These are phyloP conservation scores for Allantophomopsis cytisporea DNA, from an alignment of 2,329 filamentous ascomycete species.

Conservation along the genomic window DNA sequence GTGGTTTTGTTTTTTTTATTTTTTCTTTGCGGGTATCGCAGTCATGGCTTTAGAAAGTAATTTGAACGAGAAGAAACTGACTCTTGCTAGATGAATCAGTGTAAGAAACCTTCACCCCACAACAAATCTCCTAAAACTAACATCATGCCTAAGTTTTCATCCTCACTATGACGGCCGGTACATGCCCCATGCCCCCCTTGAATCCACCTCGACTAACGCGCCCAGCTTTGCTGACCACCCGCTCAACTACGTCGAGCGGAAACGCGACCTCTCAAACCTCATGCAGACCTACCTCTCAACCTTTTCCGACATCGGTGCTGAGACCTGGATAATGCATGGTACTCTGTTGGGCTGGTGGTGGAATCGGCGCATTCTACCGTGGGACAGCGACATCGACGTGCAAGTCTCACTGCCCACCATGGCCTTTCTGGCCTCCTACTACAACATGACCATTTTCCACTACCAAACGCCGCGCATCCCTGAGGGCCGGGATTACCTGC, in stretches of 20 bases:
- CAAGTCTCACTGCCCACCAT: conserved; percentile 37
- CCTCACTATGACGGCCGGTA: conserved; percentile 23
- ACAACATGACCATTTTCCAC: conserved; percentile 24
- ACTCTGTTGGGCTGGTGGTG: conserved; percentile 84
- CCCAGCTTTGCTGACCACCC: conserved; percentile 21
- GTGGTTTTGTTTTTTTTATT: too few species aligned
- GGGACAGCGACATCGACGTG: conserved; percentile 68
- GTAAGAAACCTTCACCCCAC: conserved; percentile 3
- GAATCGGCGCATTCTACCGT: conserved; percentile 63
- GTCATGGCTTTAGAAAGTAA: neutral
- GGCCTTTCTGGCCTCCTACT: conserved; percentile 35
- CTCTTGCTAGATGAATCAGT: conserved; percentile 7
- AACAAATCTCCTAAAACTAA: too few species aligned
- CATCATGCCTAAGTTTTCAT: conserved; percentile 16
- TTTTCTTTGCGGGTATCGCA: too few species aligned
- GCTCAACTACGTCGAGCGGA: conserved; percentile 26
- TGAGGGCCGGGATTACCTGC: conserved; percentile 42
- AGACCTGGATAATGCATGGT: conserved; percentile 55
- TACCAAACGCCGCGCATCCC: conserved; percentile 17
- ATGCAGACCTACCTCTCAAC: conserved; percentile 62
- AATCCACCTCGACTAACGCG: too few species aligned
- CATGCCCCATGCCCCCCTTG: too few species aligned
- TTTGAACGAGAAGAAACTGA: neutral
- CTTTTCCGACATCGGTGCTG: conserved; percentile 40
- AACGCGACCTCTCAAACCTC: conserved; percentile 49